phyloP scores from a whole-genome alignment of 2,329 filamentous ascomycete genomes.

The Cercospora janseana region DNA sequence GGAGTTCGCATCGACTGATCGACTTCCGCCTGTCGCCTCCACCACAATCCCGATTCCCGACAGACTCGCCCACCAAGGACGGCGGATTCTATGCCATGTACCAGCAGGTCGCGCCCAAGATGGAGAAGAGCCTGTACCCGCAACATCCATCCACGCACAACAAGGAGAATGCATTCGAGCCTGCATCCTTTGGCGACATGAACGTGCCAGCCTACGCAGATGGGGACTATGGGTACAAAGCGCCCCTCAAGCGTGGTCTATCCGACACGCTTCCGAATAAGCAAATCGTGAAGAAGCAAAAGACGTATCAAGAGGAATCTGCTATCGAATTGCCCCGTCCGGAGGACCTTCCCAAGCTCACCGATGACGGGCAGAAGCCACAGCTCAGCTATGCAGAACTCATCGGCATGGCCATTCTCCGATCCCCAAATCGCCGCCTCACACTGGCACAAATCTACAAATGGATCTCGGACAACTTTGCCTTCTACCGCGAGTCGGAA shows the following conservation, averaged over 20 bases:
- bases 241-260: conserved; percentile 58
- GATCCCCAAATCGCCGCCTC: conserved; percentile 76
- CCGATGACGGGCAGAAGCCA: conserved; percentile 86
- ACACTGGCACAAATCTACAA: conserved; percentile 97
- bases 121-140: conserved; percentile 22
- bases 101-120: conserved; percentile 28
- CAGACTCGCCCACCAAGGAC: conserved; percentile 70
- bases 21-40: conserved; percentile 67
- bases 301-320: conserved; percentile 52
- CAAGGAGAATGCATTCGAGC: conserved; percentile 29
- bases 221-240: conserved; percentile 46
- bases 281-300: conserved; percentile 62
- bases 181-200: conserved; percentile 40
- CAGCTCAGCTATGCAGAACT: conserved; percentile 90
- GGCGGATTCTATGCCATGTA: conserved; percentile 39
- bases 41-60: conserved; percentile 50
- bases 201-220: conserved; percentile 41
- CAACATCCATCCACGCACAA: conserved; percentile 16
- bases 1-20: conserved; percentile 64
- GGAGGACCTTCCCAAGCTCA: conserved; percentile 74
- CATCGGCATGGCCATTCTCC: conserved; percentile 94
- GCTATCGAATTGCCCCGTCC: conserved; percentile 61
- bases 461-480: conserved; percentile 95
- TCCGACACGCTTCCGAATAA: conserved; percentile 65
- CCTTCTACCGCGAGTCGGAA: conserved; percentile 80